Percentiles rank a stretch among this genome's conserved stretches.
These are phyloP conservation scores for Spatholobus suberectus DNA, from an alignment of 306 rosid species.

Conservation along the genomic window DNA sequence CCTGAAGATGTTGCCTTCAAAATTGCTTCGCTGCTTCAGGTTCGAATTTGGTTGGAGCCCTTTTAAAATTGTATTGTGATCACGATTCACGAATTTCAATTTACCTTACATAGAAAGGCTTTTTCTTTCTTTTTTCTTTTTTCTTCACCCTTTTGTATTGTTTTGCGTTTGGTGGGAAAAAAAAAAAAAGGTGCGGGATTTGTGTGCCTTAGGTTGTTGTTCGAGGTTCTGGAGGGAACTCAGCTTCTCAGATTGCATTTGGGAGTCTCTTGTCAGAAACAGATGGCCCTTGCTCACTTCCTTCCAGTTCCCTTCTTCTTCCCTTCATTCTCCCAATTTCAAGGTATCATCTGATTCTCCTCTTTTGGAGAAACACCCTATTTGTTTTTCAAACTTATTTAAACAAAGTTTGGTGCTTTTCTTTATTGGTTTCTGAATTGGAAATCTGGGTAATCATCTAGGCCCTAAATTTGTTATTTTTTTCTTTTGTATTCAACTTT, in stretches of 20 bases:
- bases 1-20: slow-evolving; percentile 71
- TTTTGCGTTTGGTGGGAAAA: background rate
- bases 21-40: slow-evolving; percentile 75
- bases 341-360: slow-evolving; percentile 47
- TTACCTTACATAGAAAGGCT: background rate
- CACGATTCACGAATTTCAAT: background rate
- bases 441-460: slow-evolving; percentile 25
- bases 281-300: slow-evolving; percentile 69
- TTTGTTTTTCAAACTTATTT: background rate
- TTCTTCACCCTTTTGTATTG: background rate
- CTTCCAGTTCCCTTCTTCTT: slow-evolving; percentile 32
- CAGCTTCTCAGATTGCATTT: slow-evolving; percentile 61
- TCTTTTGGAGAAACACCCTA: background rate
- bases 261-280: slow-evolving; percentile 63
- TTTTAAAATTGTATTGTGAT: background rate
- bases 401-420: background rate
- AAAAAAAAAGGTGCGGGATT: slow-evolving; percentile 60
- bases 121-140: too few relatives aligned
- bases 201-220: slow-evolving; percentile 80
- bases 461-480: slow-evolving; percentile 14
- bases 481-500: background rate
- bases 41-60: too few relatives aligned
- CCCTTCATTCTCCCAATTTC: slow-evolving; percentile 36
- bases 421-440: slow-evolving; percentile 20
- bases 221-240: slow-evolving; percentile 70